Percentiles rank a stretch among this genome's conserved stretches.
These are phyloP conservation scores for Nidularia pulvinata DNA, from an alignment of 768 basidiomycete species.

Conservation along the genomic window DNA sequence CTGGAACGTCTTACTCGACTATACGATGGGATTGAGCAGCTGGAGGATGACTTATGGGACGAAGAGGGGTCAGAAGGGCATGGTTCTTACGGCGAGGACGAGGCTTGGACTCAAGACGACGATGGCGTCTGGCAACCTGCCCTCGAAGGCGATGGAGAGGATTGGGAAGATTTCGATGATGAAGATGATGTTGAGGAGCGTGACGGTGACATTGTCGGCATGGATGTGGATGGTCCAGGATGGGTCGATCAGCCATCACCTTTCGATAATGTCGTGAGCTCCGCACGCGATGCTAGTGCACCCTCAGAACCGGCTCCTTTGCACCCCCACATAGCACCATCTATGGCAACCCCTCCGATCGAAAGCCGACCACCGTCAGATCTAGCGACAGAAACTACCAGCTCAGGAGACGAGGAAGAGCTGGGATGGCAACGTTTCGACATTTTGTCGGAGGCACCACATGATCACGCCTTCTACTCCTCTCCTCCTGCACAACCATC, in stretches of 20 bases:
- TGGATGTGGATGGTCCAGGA: background rate
- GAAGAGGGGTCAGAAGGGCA: conserved; percentile 45
- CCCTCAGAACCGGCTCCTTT: background rate
- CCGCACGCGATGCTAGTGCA: background rate
- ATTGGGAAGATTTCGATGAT: conserved; percentile 34
- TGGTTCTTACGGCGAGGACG: conserved; percentile 41
- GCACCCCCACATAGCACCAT: background rate
- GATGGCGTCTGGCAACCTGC: conserved; percentile 47
- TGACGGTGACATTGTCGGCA: conserved; percentile 11
- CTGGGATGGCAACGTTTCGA: conserved; percentile 81
- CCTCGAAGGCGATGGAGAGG: conserved; percentile 31
- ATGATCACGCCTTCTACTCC: conserved; percentile 80
- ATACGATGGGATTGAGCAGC: conserved; percentile 80
- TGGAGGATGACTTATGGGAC: conserved; percentile 68
- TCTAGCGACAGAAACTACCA: background rate
- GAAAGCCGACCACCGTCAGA: background rate
- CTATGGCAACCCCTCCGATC: background rate
- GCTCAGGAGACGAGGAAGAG: conserved; percentile 24
- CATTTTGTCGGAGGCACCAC: conserved; percentile 70
- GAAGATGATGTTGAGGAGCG: conserved; percentile 20
- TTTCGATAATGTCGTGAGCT: background rate
- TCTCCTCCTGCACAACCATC: conserved; percentile 63
- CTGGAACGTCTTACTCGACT: conserved; percentile 72
- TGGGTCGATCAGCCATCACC: background rate
- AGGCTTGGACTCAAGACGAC: conserved; percentile 37